Evolutionary conservation across 2,329 filamentous ascomycete genomes (phyloP), one percentile per base, ranked within the genome.

Genomic region (Calonectria hongkongensis): DNA sequence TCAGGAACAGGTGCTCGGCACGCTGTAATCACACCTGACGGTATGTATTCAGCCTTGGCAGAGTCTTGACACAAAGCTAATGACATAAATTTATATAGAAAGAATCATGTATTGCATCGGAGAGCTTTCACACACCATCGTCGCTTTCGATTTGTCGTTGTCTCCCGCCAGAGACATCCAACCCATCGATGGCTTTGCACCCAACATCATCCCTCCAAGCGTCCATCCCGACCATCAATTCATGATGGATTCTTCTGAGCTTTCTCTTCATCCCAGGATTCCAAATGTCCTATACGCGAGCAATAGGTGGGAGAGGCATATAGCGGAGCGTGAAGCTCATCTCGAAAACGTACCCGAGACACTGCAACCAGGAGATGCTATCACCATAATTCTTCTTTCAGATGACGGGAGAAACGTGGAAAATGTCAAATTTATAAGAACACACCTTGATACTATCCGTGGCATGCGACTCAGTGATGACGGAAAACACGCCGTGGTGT

Each of bases 231-330:
- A 30, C 12, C 50, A 54, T 18, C 50, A 54, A 8, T 54, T 33
- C 28, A 54, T 54, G 50, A 54, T 54, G 50, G 50, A 54, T 18
- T 33, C 50, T 2, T 51, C 50, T 4, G 50, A 54, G 28, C 16
- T 54, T 33, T 54, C 6, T 6, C 16, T 30, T 4, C 50, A 33
- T 7, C 50, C 50, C 16, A 54, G 16, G 7, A 54, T 54, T n/a
- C 15, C 50, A 4, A 54, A n/a, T 9, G 50, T 54, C 1, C 12
- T 54, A 6, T 33, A 54, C n/a, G 50, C 18, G 13, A 54, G 50
- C 16, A 54, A 54, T 16, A 21, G 50, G 13, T 33, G 50, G 50
- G 50, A 54, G 12, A 33, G 50, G 16, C 50, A 54, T 4, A 54
- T 54, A 7, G 50, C 50, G 13, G 28, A 30, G 27, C 50, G 50